Conservation (phyloP, 73 alveolate species). For the Diophrys appendiculata region DNA sequence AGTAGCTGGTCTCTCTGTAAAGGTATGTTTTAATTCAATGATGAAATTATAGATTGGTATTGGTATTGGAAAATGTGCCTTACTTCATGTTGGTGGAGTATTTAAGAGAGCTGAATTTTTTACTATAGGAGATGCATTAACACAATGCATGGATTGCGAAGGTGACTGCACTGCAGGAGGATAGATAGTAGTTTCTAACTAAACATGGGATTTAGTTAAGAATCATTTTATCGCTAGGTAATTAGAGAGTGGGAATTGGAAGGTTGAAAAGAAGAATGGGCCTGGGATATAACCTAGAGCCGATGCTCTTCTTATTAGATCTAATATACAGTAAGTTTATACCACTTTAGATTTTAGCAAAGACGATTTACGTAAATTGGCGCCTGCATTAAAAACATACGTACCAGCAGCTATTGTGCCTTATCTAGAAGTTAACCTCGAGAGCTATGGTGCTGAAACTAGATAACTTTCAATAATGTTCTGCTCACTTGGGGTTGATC, state of each 20-base stretch:
- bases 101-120: slow-evolving; percentile 95
- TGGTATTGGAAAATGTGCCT: slow-evolving; percentile 93
- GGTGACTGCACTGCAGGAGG: slow-evolving; percentile 86
- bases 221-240: slow-evolving; percentile 69
- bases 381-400: slow-evolving; percentile 67
- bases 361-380: not conserved
- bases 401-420: slow-evolving; percentile 95
- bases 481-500: slow-evolving; percentile 89
- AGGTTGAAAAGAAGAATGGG: slow-evolving; percentile 51
- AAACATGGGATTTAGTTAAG: slow-evolving; percentile 71
- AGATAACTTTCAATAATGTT: slow-evolving; percentile 90
- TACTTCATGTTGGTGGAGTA: slow-evolving; percentile 95
- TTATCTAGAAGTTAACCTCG: slow-evolving; percentile 87
- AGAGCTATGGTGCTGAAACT: slow-evolving; percentile 89
- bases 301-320: slow-evolving; percentile 35
- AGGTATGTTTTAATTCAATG: slow-evolving; percentile 18
- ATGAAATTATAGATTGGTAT: slow-evolving; percentile 57
- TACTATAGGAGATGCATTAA: slow-evolving; percentile 92
- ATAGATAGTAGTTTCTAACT: slow-evolving; percentile 83
- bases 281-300: slow-evolving; percentile 85
- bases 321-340: not conserved
- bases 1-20: slow-evolving; percentile 61
- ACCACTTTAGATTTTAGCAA: not conserved
- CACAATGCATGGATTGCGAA: slow-evolving; percentile 92
- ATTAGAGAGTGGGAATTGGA: slow-evolving; percentile 29